phyloP scores from a whole-genome alignment of 2,329 filamentous ascomycete genomes.

The Fusarium lyarnte region DNA sequence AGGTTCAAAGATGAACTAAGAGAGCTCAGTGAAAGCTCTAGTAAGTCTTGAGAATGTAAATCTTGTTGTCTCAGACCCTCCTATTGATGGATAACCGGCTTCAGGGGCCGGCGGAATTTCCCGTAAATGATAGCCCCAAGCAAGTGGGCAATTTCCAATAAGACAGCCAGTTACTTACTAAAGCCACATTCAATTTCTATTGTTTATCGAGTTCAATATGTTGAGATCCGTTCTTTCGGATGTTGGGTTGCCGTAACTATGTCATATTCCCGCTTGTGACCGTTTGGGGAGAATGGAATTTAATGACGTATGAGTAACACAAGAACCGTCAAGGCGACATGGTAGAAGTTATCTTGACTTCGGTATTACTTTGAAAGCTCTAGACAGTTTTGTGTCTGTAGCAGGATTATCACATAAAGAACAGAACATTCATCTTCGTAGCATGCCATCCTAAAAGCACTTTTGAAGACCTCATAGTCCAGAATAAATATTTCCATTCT shows the following conservation, averaged over 20 bases:
- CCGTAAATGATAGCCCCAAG: not conserved
- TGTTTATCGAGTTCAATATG: accelerated
- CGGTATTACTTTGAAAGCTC: not conserved
- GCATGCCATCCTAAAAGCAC: too few relatives aligned
- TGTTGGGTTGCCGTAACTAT: not conserved
- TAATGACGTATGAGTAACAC: not conserved
- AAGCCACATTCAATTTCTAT: accelerated
- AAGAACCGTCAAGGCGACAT: not conserved
- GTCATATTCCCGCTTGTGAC: not conserved
- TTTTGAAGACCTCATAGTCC: not conserved
- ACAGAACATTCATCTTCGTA: too few relatives aligned
- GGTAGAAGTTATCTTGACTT: too few relatives aligned
- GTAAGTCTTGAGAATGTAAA: not conserved
- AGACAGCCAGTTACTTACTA: accelerated
- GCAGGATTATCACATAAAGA: not conserved
- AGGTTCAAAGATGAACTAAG: accelerated
- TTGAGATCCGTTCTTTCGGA: not conserved
- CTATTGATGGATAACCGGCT: not conserved
- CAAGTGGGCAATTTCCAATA: not conserved
- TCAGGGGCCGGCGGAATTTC: not conserved
- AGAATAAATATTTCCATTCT: too few relatives aligned
- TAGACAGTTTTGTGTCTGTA: not conserved
- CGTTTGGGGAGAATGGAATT: not conserved
- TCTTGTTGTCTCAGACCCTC: not conserved
- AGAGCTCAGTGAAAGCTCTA: not conserved